phyloP scores from a whole-genome alignment of 441 rosid species.

The Populus hybrid region DNA sequence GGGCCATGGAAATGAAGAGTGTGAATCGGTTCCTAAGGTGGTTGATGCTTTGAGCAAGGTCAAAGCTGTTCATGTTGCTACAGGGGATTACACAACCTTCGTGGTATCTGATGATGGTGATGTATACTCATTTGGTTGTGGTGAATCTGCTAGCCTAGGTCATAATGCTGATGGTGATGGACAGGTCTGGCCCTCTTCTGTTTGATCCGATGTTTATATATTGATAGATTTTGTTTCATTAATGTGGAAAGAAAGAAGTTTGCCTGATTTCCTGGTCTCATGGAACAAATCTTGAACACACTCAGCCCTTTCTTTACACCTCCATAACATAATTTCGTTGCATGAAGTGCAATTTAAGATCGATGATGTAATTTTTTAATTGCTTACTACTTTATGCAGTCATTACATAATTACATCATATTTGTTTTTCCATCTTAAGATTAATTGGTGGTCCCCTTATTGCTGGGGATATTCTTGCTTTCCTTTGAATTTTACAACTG shows the following conservation, averaged over 20 bases:
- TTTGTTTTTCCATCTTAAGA: background rate
- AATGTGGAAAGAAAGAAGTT: too few relatives aligned
- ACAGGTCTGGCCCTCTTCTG: constrained; percentile 43
- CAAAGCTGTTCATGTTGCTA: constrained; percentile 88
- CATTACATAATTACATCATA: background rate
- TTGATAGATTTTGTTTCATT: background rate
- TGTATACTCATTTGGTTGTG: constrained; percentile 92
- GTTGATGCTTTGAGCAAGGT: constrained; percentile 72
- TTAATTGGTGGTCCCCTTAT: background rate
- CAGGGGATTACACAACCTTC: constrained; percentile 93
- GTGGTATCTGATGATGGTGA: constrained; percentile 86
- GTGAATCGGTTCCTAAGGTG: constrained; percentile 80
- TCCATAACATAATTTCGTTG: background rate
- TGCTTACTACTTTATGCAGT: background rate
- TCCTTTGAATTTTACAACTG: background rate
- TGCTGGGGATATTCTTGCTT: background rate
- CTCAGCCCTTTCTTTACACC: background rate
- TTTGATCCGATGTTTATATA: too few relatives aligned
- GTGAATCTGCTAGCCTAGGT: constrained; percentile 92
- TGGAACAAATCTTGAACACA: background rate
- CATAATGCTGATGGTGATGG: constrained; percentile 58
- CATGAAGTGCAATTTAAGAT: background rate
- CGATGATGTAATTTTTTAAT: background rate
- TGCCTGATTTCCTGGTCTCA: background rate
- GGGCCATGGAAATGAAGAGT: constrained; percentile 93